Evolutionary conservation across 2,329 filamentous ascomycete genomes (phyloP).

Genomic region (Verticillium isaacii): DNA sequence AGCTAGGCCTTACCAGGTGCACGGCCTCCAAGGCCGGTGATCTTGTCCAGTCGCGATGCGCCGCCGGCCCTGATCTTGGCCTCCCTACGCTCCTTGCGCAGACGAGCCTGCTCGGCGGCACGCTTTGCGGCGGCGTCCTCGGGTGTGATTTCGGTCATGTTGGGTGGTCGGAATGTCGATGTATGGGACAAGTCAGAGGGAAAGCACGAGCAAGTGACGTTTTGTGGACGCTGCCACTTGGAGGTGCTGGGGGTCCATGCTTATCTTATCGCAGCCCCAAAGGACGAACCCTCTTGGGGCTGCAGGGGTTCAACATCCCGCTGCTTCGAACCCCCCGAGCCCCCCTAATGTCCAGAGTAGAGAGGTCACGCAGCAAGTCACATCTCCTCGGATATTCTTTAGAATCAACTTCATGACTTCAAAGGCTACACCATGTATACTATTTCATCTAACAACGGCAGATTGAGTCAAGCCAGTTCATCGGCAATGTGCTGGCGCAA

Average conservation of each 20-base stretch:
- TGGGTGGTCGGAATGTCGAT: constrained; percentile 6
- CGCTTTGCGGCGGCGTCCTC: constrained; percentile 46
- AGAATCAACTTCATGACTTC: background rate
- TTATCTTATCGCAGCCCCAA: constrained; percentile 12
- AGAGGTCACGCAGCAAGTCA: too few species aligned
- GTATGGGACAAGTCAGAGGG: background rate
- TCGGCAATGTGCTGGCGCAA: background rate
- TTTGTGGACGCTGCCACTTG: constrained; percentile 3
- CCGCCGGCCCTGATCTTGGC: constrained; percentile 73
- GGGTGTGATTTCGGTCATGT: constrained; percentile 37
- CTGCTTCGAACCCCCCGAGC: too few species aligned
- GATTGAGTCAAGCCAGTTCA: background rate
- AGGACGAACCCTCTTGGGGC: background rate
- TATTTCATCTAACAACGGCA: background rate
- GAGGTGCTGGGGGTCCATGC: background rate
- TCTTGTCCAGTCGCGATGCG: constrained; percentile 65
- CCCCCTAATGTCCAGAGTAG: too few species aligned
- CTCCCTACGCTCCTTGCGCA: constrained; percentile 74
- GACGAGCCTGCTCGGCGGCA: constrained; percentile 61
- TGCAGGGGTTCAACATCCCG: too few species aligned
- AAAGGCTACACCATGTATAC: constrained; percentile 3
- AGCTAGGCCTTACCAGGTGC: constrained; percentile 33
- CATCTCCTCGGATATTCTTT: background rate
- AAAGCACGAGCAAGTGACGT: constrained; percentile 6
- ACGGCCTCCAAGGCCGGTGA: constrained; percentile 65